phyloP scores from a whole-genome alignment of 305 asterid genomes.

The Fraxinus floribunda region DNA sequence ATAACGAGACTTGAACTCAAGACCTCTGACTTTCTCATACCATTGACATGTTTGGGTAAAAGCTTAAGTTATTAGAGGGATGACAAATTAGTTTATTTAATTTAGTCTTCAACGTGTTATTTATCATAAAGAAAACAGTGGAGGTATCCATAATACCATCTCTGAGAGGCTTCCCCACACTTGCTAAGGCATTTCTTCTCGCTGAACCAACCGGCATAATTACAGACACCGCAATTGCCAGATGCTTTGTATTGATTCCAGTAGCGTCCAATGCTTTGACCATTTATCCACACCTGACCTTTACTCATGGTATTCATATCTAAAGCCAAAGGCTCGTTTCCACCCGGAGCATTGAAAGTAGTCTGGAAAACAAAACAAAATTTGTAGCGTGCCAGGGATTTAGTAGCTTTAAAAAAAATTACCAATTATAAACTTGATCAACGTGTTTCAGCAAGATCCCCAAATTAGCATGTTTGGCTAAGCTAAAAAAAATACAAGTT shows the following conservation, averaged over 20 bases:
- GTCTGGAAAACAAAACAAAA: conserved; percentile 52
- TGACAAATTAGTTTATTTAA: neutral
- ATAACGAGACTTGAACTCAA: neutral
- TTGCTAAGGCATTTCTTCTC: conserved; percentile 87
- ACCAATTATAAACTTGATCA: neutral
- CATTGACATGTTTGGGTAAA: neutral
- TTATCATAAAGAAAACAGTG: neutral
- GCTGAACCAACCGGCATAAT: conserved; percentile 73
- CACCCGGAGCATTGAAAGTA: conserved; percentile 72
- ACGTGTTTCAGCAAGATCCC: neutral
- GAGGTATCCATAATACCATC: conserved; percentile 54
- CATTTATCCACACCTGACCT: conserved; percentile 98
- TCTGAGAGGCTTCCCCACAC: conserved; percentile 95
- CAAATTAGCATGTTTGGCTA: neutral
- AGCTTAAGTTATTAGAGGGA: neutral
- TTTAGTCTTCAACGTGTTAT: neutral
- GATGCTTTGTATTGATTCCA: conserved; percentile 94
- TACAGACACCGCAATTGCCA: conserved; percentile 65
- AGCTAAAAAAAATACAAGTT: neutral
- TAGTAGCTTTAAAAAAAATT: neutral
- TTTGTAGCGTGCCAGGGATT: neutral
- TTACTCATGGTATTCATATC: conserved; percentile 95
- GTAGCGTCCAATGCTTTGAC: conserved; percentile 86
- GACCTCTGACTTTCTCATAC: neutral
- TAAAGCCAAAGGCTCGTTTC: conserved; percentile 84